phyloP scores from a whole-genome alignment of 768 basidiomycete genomes.

The Glaciozyma martinii region DNA sequence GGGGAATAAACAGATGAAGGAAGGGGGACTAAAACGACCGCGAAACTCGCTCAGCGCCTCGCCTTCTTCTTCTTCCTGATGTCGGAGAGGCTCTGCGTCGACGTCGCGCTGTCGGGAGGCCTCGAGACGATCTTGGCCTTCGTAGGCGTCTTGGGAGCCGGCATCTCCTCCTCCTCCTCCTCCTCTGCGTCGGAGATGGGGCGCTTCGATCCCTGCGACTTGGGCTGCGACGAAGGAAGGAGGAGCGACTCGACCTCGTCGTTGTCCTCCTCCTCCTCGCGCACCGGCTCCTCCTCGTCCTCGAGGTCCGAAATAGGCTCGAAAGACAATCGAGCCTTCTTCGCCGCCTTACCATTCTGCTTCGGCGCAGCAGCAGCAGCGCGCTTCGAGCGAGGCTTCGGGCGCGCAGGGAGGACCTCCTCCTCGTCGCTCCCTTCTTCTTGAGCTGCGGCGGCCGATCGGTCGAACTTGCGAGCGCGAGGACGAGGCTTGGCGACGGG shows the following conservation, averaged over 20 bases:
- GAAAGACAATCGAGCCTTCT: not conserved
- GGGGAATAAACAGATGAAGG: no score
- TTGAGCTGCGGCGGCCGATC: not conserved
- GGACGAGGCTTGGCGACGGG: not conserved
- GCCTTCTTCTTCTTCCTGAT: conserved; percentile 2
- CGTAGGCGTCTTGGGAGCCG: no score
- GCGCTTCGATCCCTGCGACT: not conserved
- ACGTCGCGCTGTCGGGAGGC: not conserved
- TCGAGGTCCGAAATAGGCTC: not conserved
- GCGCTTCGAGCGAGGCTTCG: not conserved
- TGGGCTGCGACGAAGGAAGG: not conserved
- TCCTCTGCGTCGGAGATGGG: not conserved
- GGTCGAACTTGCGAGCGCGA: not conserved
- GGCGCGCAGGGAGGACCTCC: not conserved
- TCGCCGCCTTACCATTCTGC: not conserved
- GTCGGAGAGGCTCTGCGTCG: not conserved
- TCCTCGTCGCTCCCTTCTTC: not conserved
- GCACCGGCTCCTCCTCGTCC: not conserved
- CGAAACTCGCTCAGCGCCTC: not conserved
- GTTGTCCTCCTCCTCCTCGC: not conserved
- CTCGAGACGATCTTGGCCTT: no score
- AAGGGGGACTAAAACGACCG: no score
- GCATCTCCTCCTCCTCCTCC: not conserved
- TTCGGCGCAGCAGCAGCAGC: not conserved
- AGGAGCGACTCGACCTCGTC: not conserved